Evolutionary conservation across 768 basidiomycete genomes (phyloP).

Genomic region (Pleurotus cornucopiae): DNA sequence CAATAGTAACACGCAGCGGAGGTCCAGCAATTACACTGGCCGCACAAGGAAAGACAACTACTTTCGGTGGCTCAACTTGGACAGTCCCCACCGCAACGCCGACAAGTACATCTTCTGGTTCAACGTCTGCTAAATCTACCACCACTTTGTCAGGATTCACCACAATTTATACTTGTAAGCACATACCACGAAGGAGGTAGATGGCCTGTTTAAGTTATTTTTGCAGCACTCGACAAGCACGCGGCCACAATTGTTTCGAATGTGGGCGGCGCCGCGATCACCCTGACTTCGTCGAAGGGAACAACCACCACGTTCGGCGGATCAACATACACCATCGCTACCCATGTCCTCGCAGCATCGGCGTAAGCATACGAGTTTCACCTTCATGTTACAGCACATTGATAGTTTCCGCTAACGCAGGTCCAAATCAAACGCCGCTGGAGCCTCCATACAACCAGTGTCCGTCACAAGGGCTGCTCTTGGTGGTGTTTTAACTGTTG

Average conservation of each 20-base stretch:
- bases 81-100: background rate
- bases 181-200: background rate
- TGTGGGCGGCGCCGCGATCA: conserved; percentile 6
- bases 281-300: conserved; percentile 2
- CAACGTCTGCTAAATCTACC: background rate
- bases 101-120: background rate
- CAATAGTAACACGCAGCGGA: conserved; percentile 8
- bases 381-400: background rate
- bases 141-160: conserved; percentile 3
- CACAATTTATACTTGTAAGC: conserved; percentile 4
- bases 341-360: conserved; percentile 1
- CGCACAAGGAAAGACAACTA: conserved; percentile 8
- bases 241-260: conserved; percentile 7
- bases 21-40: conserved; percentile 10
- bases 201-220: background rate
- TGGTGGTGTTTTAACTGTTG: background rate
- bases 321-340: conserved; percentile 5
- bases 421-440: conserved; percentile 5
- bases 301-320: conserved; percentile 7
- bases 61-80: conserved; percentile 9
- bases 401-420: background rate
- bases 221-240: conserved; percentile 2
- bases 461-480: background rate
- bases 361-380: background rate
- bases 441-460: background rate